phyloP scores from a whole-genome alignment of 2,329 filamentous ascomycete species.

The Xenosphaeropsis pyriputrescens region DNA sequence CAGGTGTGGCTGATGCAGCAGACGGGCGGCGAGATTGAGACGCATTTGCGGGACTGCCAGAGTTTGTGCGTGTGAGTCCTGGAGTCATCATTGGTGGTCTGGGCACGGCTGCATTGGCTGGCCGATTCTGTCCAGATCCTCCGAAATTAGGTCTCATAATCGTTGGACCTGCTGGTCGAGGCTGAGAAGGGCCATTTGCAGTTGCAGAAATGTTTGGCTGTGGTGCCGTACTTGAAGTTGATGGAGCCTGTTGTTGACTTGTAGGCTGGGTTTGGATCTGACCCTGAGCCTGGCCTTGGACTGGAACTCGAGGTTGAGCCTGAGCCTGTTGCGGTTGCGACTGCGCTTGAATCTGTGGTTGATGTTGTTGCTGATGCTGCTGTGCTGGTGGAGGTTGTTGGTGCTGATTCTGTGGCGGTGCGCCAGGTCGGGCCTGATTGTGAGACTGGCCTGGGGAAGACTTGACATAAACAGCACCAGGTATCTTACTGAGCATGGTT shows the following conservation, averaged over 20 bases:
- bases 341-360: conserved; percentile 2
- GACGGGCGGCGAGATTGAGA: conserved; percentile 4
- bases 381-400: conserved; percentile 1
- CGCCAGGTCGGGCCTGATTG: background rate
- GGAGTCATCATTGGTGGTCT: conserved; percentile 16
- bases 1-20: conserved; percentile 9
- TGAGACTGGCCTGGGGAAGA: background rate
- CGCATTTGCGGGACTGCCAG: conserved; percentile 9
- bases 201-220: conserved; percentile 6
- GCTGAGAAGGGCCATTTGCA: conserved; percentile 1
- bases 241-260: conserved; percentile 6
- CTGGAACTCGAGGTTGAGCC: background rate
- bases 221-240: conserved; percentile 1
- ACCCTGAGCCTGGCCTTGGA: background rate
- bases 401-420: background rate
- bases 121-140: conserved; percentile 10
- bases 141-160: conserved; percentile 14
- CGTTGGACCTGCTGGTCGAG: conserved; percentile 6
- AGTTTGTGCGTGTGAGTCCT: conserved; percentile 10
- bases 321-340: conserved; percentile 1
- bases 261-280: conserved; percentile 2
- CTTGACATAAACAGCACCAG: conserved; percentile 2
- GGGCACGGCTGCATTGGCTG: conserved; percentile 9
- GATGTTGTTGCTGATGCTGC: conserved; percentile 3
- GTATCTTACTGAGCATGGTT: conserved; percentile 11